Evolutionary conservation across 1,284 basidiomycete genomes (phyloP), one percentile per base, ranked within the genome.

Genomic region (Rhodotorula sp.): DNA sequence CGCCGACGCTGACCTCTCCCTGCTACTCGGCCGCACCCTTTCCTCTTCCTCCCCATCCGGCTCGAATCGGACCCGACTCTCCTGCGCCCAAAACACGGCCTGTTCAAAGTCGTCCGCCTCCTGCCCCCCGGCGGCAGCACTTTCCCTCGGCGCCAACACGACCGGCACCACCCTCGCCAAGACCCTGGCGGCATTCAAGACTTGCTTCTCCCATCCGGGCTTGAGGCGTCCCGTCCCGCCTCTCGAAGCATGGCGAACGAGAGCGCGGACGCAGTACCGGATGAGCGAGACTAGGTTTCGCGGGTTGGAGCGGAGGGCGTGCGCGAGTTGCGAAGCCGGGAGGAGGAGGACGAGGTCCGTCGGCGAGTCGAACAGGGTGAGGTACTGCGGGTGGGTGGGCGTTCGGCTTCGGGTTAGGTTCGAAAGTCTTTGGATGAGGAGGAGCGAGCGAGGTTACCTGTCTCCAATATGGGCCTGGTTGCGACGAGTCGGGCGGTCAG

Each of bases 271-370:
- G 67, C 92, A 85, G 69, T 89, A 88, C 59, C 85, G 84, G 77
- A 95, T 85, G 62, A 97, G 87, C 28, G 90, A 93, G 34, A 88
- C 86, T 69, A 95, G 84, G 80, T 97, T 97, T 79, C 89, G 87
- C 3, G 92, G 92, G 45, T 90, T 88, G 62, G 89, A 87, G 26
- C 86, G 82, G n/a, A 94, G 85, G 18, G 91, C 90, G 76, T 88
- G 86, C 55, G 90, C 88, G 74, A 95, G 92, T 92, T 75, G 4
- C 57, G 50, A 64, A 64, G 55, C 52, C 61, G 56, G 92, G 74
- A 97, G 89, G 68, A 95, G 85, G 38, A 91, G 90, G 82, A 91
- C 92, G 26, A 93, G 91, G 79, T 95, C 93, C 0, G 91, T 90
- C 0, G 91, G 85, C 12, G 90, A 89, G 82, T 92, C 91, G 80